Base-by-base conservation (phyloP, 345 rosid genomes). In the Streptanthus diversifolius region DNA sequence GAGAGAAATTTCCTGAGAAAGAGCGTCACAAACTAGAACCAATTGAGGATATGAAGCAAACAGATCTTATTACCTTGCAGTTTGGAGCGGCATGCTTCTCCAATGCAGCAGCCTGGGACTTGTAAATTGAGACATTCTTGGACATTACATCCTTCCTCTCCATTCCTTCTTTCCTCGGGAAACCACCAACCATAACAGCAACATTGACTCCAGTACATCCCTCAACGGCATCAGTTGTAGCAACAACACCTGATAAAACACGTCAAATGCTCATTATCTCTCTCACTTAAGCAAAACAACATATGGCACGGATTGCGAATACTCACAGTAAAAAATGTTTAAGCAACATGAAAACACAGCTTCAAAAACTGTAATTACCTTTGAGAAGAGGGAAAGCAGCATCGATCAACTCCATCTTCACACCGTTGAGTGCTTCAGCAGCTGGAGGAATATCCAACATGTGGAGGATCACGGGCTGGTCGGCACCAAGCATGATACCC, bases 141-240 rank as follows among this genome's bases (percentile, higher is more conserved):
- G 96, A 77, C 99, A 95, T 95, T 27, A 95, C 99, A 84, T 95
- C 99, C 79, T 95, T 95, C 76, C 99, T 90, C 78, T 95, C 99
- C 99, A 95, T 95, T 33, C 99, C 99, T 83, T 95, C 99, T 68
- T 95, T 95, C 75, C 99, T 87, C 0, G 98, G 99, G 86, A 95
- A 95, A 19, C 99, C 99, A 79, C 99, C 99, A 63, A 95, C 99
- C 99, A 95, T 95, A 73, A 95, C 89, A 14, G 98, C 99, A 70
- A 95, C 37, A 18, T 67, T 86, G 63, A 95, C 99, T 44, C 93
- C 93, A 53, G 93, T 90, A 87, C 99, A 95, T 10, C 95, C 99
- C 81, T 95, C 99, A 61, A 95, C 84, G 52, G 64, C 98, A 77
- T 95, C 98, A 43, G 98, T 91, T 52, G 98, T 95, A 55, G 99